phyloP scores from a whole-genome alignment of 2,329 filamentous ascomycete species.

The Pseudocercospora pini-densiflorae region DNA sequence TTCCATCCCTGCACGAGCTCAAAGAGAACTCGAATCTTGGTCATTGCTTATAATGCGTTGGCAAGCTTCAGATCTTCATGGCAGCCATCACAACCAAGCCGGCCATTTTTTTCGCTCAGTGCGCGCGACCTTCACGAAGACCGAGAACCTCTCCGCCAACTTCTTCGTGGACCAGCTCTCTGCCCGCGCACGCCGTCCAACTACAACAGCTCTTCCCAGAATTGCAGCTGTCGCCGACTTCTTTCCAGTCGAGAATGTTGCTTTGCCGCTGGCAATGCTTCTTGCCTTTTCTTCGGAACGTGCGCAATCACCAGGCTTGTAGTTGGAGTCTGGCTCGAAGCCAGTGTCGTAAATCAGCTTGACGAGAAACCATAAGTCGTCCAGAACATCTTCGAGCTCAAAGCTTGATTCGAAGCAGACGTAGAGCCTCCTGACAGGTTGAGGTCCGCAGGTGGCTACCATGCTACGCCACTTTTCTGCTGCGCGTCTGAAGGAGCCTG shows the following conservation, averaged over 20 bases:
- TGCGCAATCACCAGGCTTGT: neutral
- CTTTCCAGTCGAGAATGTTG: too few species aligned
- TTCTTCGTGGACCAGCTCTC: constrained; percentile 18
- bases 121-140: constrained; percentile 15
- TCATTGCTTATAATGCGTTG: neutral
- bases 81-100: neutral
- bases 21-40: neutral
- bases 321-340: constrained; percentile 19
- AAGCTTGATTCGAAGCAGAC: neutral
- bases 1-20: neutral
- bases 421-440: neutral
- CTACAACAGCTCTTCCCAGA: constrained; percentile 15
- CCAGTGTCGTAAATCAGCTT: constrained; percentile 18
- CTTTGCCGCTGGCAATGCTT: constrained; percentile 12
- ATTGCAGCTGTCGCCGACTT: neutral
- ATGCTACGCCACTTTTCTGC: constrained; percentile 10
- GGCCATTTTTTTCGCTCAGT: constrained; percentile 2
- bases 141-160: constrained; percentile 12
- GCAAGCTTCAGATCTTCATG: neutral
- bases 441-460: constrained; percentile 4
- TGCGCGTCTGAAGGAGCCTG: neutral
- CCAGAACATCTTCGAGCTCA: neutral
- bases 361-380: constrained; percentile 5
- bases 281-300: constrained; percentile 1
- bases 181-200: constrained; percentile 18